phyloP scores from a whole-genome alignment of 2,329 filamentous ascomycete genomes.

The Apiospora sp. region DNA sequence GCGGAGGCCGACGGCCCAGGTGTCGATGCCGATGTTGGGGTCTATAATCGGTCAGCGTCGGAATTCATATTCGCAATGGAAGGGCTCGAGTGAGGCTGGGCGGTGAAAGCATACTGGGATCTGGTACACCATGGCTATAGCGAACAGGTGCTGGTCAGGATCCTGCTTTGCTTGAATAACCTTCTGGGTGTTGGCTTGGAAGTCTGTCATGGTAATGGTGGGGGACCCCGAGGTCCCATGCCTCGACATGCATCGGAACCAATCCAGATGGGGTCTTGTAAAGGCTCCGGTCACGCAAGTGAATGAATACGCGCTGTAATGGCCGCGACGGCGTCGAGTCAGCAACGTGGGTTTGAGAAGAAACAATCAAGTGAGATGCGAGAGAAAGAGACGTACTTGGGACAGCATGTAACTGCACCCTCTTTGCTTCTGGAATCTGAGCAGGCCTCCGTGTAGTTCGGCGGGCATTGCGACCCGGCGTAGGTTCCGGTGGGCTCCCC shows the following conservation, averaged over 20 bases:
- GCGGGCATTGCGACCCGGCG: constrained; percentile 33
- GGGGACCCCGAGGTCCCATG: background rate
- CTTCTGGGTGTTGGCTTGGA: background rate
- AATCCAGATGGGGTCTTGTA: background rate
- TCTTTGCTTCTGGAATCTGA: background rate
- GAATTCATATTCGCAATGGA: background rate
- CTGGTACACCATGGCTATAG: constrained; percentile 10
- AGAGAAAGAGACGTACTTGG: constrained; percentile 29
- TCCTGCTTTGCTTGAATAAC: background rate
- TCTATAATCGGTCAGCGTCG: background rate
- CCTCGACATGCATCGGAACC: background rate
- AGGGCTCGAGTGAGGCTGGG: background rate
- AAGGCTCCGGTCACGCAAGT: background rate
- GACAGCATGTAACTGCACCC: constrained; percentile 36
- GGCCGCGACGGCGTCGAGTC: background rate
- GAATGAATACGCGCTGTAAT: background rate
- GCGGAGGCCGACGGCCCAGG: background rate
- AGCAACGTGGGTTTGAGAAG: background rate
- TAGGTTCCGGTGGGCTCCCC: constrained; percentile 33
- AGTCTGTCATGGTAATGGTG: constrained; percentile 1
- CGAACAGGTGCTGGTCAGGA: background rate
- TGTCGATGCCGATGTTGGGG: background rate
- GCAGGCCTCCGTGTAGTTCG: constrained; percentile 36
- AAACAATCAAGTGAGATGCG: background rate
- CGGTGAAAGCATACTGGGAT: background rate